Evolutionary conservation across 1,284 basidiomycete species (phyloP).

Genomic region (Tilletiopsis washingtonensis): DNA sequence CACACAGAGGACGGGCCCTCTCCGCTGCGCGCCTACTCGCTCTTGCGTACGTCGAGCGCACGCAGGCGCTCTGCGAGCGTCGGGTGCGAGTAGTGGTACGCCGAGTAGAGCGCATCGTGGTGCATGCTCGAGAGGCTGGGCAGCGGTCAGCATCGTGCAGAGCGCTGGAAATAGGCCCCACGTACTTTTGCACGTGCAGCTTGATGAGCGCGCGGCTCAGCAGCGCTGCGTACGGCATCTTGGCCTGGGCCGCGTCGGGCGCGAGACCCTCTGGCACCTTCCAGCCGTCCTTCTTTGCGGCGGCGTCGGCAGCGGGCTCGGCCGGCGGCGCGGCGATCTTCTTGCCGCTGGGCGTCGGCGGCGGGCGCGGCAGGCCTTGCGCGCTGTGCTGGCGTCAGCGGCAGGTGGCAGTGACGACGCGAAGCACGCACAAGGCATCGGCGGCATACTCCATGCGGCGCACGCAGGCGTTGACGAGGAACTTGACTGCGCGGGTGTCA

Average conservation of each 20-base stretch:
- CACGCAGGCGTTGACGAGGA: conserved; percentile 33
- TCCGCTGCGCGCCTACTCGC: no score
- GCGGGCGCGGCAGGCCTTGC: no score
- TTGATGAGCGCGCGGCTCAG: conserved; percentile 40
- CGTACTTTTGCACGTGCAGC: conserved; percentile 40
- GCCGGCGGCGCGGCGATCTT: no score
- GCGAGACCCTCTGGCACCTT: no score
- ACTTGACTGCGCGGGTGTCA: conserved; percentile 19
- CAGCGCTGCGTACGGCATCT: conserved; percentile 33
- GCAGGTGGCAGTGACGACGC: no score
- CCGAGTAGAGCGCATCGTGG: conserved; percentile 42
- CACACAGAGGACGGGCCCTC: no score
- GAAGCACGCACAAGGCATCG: no score
- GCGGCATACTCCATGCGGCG: conserved; percentile 43
- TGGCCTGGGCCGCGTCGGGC: conserved; percentile 2
- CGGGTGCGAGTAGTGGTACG: conserved; percentile 44
- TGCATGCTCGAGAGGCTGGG: conserved; percentile 40
- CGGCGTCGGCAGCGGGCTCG: no score
- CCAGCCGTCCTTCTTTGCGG: no score
- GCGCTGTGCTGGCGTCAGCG: no score
- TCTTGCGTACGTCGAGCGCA: no score
- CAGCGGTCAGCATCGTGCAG: neutral
- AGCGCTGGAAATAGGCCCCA: neutral
- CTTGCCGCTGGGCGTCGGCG: no score
- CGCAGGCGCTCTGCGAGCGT: conserved; percentile 40